Base-by-base conservation (phyloP, 1,284 basidiomycete genomes). In the Ustanciosporium gigantosporum region DNA sequence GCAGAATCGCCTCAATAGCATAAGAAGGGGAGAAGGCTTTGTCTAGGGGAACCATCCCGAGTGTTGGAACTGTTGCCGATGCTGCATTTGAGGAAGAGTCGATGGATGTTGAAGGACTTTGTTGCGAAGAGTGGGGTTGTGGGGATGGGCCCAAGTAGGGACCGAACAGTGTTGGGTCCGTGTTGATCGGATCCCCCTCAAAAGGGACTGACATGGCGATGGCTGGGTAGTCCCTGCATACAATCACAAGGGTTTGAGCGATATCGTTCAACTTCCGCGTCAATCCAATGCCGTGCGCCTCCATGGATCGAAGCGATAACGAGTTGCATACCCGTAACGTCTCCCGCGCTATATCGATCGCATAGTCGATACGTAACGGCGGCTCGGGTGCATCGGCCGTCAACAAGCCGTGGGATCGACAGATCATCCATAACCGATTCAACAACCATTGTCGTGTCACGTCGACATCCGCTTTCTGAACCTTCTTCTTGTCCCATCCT, bases 251-350 rank as follows among this genome's bases (percentile, higher is more conserved):
- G 9, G 69, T 71, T 19, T 62, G 59, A 5, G 69, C 69, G 16
- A 71, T 67, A 37, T 71, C 69, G 52, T 69, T 69, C 22, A 71
- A 46, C 32, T 71, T 71, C 4, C 64, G 40, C 6, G 64, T 60
- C 13, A 69, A 38, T 2, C 69, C 69, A 22, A 71, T 61, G 9
- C 69, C 69, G 31, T 71, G 69, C 25, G 66, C 69, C 35, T 71
- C 69, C 69, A 71, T 71, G 15, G 52, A 44, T 2, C 59, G 38
- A 13, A 69, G 42, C 11, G 50, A 46, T 9, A 71, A 50, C 20
- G 50, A 48, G 46, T 65, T 61, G 55, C 68, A 70, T 5, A 70
- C 55, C 3, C 62, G 46, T n/a, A 68, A 31, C 17, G 59, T 67
- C 34, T 62, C 53, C n/a, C 66, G 45, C 3, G 68, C 69, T 24